A percentile compares a stretch with the other conserved stretches of the same genome.
phyloP scores from a whole-genome alignment of 495 filamentous ascomycete species.

The Glutinoglossum americanum region DNA sequence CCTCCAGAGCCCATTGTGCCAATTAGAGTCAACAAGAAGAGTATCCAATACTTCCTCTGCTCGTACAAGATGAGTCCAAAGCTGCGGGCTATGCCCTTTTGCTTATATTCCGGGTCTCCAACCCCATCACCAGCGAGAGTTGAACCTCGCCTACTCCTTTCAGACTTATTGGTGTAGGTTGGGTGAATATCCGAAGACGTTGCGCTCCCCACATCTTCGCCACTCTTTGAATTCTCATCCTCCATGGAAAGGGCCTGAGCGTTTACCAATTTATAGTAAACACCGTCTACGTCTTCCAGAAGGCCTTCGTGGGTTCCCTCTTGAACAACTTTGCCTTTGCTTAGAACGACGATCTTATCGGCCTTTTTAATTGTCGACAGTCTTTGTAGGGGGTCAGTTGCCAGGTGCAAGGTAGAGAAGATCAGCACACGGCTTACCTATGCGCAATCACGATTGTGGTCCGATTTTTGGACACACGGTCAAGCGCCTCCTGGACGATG shows the following conservation, averaged over 20 bases:
- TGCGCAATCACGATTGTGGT: conserved; percentile 43
- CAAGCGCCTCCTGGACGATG: conserved; percentile 33
- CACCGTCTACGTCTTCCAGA: conserved; percentile 6
- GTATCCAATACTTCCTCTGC: conserved; percentile 23
- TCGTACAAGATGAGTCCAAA: conserved; percentile 25
- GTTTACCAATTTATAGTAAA: conserved; percentile 13
- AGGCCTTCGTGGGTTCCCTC: conserved; percentile 10
- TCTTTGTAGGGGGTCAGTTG: background rate
- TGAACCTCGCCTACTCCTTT: background rate
- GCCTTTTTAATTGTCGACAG: conserved; percentile 54
- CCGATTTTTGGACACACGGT: conserved; percentile 27
- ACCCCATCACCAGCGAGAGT: background rate
- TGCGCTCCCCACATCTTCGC: background rate
- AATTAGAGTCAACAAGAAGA: conserved; percentile 25
- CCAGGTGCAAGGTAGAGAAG: background rate
- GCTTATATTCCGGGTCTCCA: conserved; percentile 3
- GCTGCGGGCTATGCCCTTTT: conserved; percentile 21
- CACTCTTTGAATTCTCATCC: background rate
- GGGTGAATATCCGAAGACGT: background rate
- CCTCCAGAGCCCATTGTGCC: conserved; percentile 29
- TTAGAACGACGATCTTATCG: conserved; percentile 3
- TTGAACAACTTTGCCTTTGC: conserved; percentile 4
- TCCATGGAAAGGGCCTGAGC: conserved; percentile 10
- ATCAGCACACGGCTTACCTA: background rate
- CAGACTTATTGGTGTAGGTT: background rate